Evolutionary conservation across 1,284 basidiomycete genomes (phyloP).

Genomic region (Trichosporon sp.): DNA sequence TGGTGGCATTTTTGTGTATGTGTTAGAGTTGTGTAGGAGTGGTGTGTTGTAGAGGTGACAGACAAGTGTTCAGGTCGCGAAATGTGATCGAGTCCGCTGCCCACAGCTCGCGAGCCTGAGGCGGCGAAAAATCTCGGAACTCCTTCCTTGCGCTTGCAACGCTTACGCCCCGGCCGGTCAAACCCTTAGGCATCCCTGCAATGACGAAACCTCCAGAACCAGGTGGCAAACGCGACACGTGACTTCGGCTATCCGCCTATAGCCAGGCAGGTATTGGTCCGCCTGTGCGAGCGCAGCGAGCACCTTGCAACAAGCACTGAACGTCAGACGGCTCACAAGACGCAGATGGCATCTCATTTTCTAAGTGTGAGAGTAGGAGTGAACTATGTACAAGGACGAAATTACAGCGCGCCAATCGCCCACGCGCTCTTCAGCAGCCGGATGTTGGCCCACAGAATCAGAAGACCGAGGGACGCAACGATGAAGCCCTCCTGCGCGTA

Average conservation of each 20-base stretch:
- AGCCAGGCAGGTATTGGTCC: background rate
- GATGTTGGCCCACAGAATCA: conserved; percentile 30
- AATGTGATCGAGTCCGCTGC: background rate
- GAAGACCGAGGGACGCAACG: conserved; percentile 17
- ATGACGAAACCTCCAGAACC: conserved; percentile 18
- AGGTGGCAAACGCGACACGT: conserved; percentile 5
- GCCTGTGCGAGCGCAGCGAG: no score
- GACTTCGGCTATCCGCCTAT: conserved; percentile 9
- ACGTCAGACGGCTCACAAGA: no score
- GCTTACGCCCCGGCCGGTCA: no score
- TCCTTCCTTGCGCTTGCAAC: background rate
- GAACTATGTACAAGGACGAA: background rate
- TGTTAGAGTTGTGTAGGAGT: background rate
- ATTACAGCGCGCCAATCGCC: conserved; percentile 30
- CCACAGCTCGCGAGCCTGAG: background rate
- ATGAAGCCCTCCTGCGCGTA: conserved; percentile 26
- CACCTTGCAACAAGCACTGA: no score
- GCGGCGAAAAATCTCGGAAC: conserved; percentile 9
- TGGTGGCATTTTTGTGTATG: background rate
- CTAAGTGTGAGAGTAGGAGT: background rate
- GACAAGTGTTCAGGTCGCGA: background rate
- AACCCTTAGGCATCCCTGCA: no score
- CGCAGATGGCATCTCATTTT: background rate
- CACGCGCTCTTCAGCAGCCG: conserved; percentile 33
- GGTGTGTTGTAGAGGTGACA: background rate